phyloP scores from a whole-genome alignment of 2,329 filamentous ascomycete species.

The Pseudogymnoascus sp. region DNA sequence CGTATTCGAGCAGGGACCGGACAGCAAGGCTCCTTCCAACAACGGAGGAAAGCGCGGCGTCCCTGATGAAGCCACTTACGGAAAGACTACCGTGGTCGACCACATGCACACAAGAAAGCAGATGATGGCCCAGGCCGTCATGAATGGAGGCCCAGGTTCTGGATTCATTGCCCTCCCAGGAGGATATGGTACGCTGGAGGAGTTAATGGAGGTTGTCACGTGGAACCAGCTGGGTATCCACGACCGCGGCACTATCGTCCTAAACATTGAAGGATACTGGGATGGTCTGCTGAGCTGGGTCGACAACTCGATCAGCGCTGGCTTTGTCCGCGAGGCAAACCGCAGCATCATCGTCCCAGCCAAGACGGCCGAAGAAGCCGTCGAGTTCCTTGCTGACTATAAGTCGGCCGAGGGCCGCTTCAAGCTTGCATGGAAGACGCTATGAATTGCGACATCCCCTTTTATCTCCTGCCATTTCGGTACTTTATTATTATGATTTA shows the following conservation, averaged over 20 bases:
- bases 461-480: neutral
- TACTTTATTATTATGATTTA: neutral
- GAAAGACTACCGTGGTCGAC: conserved; percentile 76
- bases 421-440: conserved; percentile 69
- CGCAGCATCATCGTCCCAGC: conserved; percentile 73
- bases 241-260: conserved; percentile 66
- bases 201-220: conserved; percentile 82
- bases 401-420: conserved; percentile 66
- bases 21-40: conserved; percentile 42
- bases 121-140: conserved; percentile 84
- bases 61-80: conserved; percentile 57
- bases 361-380: conserved; percentile 62
- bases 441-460: neutral
- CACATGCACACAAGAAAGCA: conserved; percentile 97
- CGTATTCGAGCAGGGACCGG: conserved; percentile 62
- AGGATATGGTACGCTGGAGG: conserved; percentile 92
- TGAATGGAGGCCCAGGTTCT: conserved; percentile 70
- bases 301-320: conserved; percentile 62
- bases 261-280: conserved; percentile 89
- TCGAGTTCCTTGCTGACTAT: conserved; percentile 66
- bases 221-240: conserved; percentile 99
- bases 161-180: conserved; percentile 86
- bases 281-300: conserved; percentile 82
- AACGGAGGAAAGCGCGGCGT: conserved; percentile 28
- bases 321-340: conserved; percentile 68